Evolutionary conservation across 2,329 filamentous ascomycete species (phyloP).

Genomic region (Lasiodiplodia citricola): DNA sequence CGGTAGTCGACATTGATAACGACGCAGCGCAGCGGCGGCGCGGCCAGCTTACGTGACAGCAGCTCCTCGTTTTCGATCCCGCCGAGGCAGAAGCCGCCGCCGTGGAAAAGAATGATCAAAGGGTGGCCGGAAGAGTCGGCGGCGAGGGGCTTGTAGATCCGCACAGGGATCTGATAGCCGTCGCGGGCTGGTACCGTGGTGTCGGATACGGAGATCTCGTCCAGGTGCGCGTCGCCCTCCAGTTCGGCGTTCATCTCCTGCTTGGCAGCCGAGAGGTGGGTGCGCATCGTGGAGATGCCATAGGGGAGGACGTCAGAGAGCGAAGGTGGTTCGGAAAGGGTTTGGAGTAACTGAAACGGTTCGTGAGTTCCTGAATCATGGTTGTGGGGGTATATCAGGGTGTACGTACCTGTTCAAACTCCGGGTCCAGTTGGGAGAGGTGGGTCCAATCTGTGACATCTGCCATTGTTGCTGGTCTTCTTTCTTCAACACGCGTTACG

Average conservation of each 20-base stretch:
- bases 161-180: slow-evolving; percentile 33
- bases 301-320: neutral
- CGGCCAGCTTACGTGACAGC: neutral
- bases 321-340: neutral
- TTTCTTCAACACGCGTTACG: neutral
- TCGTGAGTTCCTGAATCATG: neutral
- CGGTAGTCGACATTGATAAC: slow-evolving; percentile 64
- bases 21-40: neutral
- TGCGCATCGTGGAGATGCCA: neutral
- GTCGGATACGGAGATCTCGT: slow-evolving; percentile 31
- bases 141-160: slow-evolving; percentile 31
- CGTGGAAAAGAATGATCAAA: slow-evolving; percentile 34
- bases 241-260: neutral
- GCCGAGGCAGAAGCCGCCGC: slow-evolving; percentile 36
- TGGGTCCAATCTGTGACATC: neutral
- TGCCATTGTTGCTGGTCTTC: neutral
- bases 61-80: slow-evolving; percentile 31
- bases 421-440: slow-evolving; percentile 5
- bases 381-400: neutral
- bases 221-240: neutral
- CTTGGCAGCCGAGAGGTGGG: neutral
- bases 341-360: neutral
- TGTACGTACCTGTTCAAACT: slow-evolving; percentile 3
- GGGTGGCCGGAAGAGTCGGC: slow-evolving; percentile 22
- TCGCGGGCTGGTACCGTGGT: slow-evolving; percentile 33